A percentile compares a stretch with the other conserved stretches of the same genome.
Evolutionary conservation across 495 filamentous ascomycete species (phyloP).

Genomic region (Xylaria palmicola): DNA sequence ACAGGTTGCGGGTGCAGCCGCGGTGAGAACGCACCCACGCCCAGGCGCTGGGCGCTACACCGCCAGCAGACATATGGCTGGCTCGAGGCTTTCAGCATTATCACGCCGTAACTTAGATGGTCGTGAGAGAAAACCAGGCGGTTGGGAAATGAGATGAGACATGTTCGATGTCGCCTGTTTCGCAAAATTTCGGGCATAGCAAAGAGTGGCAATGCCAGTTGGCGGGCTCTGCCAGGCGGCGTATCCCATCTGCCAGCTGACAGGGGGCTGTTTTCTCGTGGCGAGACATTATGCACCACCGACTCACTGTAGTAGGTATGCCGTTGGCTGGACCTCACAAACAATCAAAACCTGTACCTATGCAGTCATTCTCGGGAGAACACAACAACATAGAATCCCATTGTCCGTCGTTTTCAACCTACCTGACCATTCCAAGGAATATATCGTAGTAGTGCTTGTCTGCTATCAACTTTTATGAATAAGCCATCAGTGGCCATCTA

Average conservation of each 20-base stretch:
- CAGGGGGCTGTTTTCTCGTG: no score
- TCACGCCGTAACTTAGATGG: background rate
- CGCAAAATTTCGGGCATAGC: background rate
- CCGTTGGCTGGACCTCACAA: no score
- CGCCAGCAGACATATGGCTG: slow-evolving; percentile 30
- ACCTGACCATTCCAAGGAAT: no score
- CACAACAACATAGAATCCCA: no score
- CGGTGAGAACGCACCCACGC: slow-evolving; percentile 8
- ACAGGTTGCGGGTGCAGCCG: slow-evolving; percentile 11
- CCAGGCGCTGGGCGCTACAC: slow-evolving; percentile 18
- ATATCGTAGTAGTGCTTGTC: background rate
- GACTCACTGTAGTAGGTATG: no score
- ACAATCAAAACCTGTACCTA: no score
- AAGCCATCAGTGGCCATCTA: background rate
- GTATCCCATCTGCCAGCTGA: background rate
- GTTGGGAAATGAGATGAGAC: no score
- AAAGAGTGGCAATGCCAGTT: background rate
- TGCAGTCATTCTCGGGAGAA: no score
- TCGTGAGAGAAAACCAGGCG: background rate
- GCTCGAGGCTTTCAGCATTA: slow-evolving; percentile 24
- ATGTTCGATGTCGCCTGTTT: background rate
- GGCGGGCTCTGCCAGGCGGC: background rate
- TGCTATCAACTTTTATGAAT: background rate
- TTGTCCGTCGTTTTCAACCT: no score
- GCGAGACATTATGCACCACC: no score